Evolutionary conservation across 2,329 filamentous ascomycete genomes (phyloP).

Genomic region (Stachybotrys chartarum): DNA sequence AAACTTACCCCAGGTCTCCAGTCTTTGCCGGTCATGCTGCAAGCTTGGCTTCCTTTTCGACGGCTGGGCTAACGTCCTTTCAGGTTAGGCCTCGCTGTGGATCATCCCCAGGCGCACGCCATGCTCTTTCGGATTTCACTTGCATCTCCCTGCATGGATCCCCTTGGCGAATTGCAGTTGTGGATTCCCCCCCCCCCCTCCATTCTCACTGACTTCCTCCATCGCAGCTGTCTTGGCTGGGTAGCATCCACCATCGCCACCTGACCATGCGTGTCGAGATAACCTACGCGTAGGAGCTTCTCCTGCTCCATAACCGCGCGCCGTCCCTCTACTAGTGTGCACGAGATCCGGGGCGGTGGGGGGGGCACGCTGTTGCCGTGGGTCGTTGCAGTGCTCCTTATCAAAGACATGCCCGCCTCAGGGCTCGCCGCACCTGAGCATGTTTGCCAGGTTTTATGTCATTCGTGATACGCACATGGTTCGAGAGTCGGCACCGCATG

Average conservation of each 20-base stretch:
- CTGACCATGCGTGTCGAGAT: background rate
- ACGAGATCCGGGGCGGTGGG: background rate
- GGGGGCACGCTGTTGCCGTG: too few species aligned
- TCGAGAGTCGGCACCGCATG: background rate
- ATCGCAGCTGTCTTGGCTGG: background rate
- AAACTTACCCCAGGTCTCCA: constrained; percentile 1
- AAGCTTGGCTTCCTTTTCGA: background rate
- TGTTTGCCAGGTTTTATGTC: background rate
- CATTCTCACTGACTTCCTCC: background rate
- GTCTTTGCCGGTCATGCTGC: background rate
- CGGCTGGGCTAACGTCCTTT: background rate
- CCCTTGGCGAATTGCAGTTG: background rate
- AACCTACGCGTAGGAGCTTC: background rate
- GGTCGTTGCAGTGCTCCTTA: background rate
- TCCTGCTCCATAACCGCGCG: too few species aligned
- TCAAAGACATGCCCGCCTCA: background rate
- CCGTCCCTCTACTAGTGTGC: background rate
- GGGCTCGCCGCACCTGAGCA: background rate
- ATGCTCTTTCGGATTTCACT: background rate
- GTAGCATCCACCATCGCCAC: background rate
- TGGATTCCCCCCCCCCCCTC: background rate
- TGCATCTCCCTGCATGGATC: background rate
- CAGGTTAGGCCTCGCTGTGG: background rate
- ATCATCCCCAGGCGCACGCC: background rate
- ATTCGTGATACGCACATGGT: background rate